These are phyloP conservation scores for Cystobasidium slooffiae DNA, from an alignment of 1,284 basidiomycete species.

Conservation along the genomic window DNA sequence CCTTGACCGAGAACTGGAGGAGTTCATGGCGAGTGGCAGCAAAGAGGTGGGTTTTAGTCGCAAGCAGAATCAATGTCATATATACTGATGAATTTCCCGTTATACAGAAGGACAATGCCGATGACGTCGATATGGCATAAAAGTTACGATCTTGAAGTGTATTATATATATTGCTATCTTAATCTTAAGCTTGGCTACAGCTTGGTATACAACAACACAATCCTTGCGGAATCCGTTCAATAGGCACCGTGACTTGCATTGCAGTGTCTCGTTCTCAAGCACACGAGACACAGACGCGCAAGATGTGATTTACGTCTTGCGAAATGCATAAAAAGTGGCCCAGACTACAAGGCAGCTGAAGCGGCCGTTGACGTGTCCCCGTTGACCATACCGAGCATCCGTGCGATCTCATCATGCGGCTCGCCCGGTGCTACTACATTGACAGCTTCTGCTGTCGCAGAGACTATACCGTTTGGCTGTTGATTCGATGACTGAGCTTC, in stretches of 20 bases:
- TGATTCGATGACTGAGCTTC: not conserved
- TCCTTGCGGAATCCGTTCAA: no score
- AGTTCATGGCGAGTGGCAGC: conserved; percentile 68
- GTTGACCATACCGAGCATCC: conserved; percentile 6
- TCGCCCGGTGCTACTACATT: not conserved
- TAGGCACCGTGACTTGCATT: no score
- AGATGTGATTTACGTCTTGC: no score
- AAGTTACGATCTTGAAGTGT: no score
- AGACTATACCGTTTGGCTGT: not conserved
- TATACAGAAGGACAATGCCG: no score
- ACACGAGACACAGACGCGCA: no score
- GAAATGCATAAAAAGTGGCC: no score
- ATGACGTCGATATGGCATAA: no score
- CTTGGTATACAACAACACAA: no score
- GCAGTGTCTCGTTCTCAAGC: no score
- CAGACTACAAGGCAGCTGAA: not conserved
- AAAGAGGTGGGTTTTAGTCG: not conserved
- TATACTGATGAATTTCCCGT: not conserved
- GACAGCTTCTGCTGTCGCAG: not conserved
- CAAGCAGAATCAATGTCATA: not conserved
- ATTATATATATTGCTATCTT: no score
- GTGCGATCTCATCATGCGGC: conserved; percentile 13
- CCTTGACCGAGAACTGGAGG: conserved; percentile 86
- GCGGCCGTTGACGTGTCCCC: not conserved
- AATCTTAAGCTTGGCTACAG: no score